Conservation (phyloP, 129 eudicot genomes). For the Gnaphalium uliginosum region DNA sequence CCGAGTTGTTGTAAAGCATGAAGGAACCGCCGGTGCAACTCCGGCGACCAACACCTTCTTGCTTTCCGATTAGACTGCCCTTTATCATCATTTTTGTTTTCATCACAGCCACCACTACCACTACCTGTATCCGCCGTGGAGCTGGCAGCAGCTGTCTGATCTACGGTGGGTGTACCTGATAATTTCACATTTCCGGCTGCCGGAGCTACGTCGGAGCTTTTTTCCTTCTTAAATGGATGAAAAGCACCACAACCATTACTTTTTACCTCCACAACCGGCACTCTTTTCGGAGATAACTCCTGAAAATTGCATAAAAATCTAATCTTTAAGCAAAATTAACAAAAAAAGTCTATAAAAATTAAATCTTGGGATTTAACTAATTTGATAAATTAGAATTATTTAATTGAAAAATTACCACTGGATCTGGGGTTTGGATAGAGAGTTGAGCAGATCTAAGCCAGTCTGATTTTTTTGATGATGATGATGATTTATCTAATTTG, state of each 20-base stretch:
- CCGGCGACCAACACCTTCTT: conserved; percentile 94
- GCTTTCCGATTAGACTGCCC: conserved; percentile 70
- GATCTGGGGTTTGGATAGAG: conserved; percentile 89
- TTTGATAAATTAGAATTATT: neutral
- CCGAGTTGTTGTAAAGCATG: conserved; percentile 92
- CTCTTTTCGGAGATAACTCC: conserved; percentile 56
- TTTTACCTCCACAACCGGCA: conserved; percentile 67
- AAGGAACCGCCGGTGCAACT: conserved; percentile 77
- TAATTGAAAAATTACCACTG: conserved; percentile 45
- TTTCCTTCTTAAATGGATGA: conserved; percentile 74
- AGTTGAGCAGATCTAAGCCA: conserved; percentile 98
- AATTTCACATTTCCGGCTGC: conserved; percentile 24
- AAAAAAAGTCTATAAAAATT: neutral
- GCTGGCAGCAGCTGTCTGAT: conserved; percentile 56
- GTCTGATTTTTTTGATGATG: conserved; percentile 65
- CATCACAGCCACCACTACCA: conserved; percentile 43
- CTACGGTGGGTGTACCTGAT: conserved; percentile 20
- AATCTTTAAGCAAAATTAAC: conserved; percentile 16
- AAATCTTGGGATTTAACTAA: neutral
- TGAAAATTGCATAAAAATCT: conserved; percentile 23
- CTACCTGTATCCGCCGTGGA: conserved; percentile 67
- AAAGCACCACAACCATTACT: conserved; percentile 89
- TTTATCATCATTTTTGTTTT: conserved; percentile 56
- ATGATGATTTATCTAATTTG: conserved; percentile 36
- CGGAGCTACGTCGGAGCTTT: conserved; percentile 26